These are phyloP conservation scores for Cryptococcus deneoformans DNA, from an alignment of 1,284 basidiomycete species.

Conservation along the genomic window DNA sequence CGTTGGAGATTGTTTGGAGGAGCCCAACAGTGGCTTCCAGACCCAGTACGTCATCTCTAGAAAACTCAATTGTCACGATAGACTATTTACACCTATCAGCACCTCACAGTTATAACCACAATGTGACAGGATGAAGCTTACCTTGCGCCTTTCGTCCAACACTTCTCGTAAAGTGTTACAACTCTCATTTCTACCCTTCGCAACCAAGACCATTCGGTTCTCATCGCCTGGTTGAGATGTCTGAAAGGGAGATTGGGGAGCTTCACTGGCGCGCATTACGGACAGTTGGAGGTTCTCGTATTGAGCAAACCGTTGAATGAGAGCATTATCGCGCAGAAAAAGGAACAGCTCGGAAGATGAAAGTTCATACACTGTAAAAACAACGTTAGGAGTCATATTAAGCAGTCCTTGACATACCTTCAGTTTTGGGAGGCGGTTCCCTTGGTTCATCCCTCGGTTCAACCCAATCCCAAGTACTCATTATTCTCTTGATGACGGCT, in stretches of 20 bases:
- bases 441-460: slow-evolving; percentile 6
- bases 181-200: slow-evolving; percentile 3
- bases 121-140: background rate
- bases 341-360: slow-evolving; percentile 18
- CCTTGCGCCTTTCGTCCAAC: slow-evolving; percentile 9
- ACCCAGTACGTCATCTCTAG: background rate
- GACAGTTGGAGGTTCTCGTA: slow-evolving; percentile 8
- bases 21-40: slow-evolving; percentile 7
- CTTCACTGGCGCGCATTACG: slow-evolving; percentile 8
- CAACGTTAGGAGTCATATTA: background rate
- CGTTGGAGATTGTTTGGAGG: slow-evolving; percentile 14
- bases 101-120: background rate
- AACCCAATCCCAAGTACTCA: slow-evolving; percentile 14
- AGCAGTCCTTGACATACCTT: background rate
- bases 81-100: background rate
- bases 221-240: background rate
- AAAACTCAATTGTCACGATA: background rate
- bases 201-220: slow-evolving; percentile 10
- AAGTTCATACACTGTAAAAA: slow-evolving; percentile 13
- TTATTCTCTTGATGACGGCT: slow-evolving; percentile 5
- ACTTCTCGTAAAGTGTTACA: slow-evolving; percentile 1
- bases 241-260: background rate
- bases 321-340: slow-evolving; percentile 14
- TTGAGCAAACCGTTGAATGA: slow-evolving; percentile 9
- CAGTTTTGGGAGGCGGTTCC: background rate